A percentile compares a stretch with the other conserved stretches of the same genome.
phyloP scores from a whole-genome alignment of 257 asterid species.

The Jacaranda mimosifolia region DNA sequence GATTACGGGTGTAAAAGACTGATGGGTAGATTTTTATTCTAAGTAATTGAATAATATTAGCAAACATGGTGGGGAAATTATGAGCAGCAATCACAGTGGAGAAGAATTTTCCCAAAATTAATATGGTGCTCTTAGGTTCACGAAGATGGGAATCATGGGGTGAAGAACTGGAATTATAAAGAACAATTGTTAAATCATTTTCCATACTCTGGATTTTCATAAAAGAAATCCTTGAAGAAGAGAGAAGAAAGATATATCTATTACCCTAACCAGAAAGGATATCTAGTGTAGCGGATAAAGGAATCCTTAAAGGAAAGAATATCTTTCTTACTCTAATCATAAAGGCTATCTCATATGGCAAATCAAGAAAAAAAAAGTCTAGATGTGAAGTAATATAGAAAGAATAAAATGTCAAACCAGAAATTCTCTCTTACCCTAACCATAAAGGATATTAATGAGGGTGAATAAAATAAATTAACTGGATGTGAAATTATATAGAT shows the following conservation, averaged over 20 bases:
- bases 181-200: neutral
- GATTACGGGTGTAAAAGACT: constrained; percentile 9
- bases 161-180: neutral
- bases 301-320: too few relatives aligned
- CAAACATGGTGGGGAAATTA: constrained; percentile 8
- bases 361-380: too few relatives aligned
- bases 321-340: too few relatives aligned
- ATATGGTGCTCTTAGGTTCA: neutral
- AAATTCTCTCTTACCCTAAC: constrained; percentile 8
- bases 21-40: neutral
- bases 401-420: neutral
- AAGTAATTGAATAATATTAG: neutral
- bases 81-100: constrained; percentile 4
- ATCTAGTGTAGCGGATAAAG: too few relatives aligned
- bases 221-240: constrained; percentile 22
- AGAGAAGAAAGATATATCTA: neutral
- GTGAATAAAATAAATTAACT: neutral
- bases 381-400: too few relatives aligned
- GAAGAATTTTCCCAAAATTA: neutral
- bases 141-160: neutral
- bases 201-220: neutral
- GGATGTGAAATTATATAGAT: constrained; percentile 19
- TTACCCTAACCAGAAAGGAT: too few relatives aligned
- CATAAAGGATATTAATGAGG: constrained; percentile 27
- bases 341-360: too few relatives aligned